These are phyloP conservation scores for Penicillium occitanis DNA, from an alignment of 2,329 filamentous ascomycete species.

Conservation along the genomic window DNA sequence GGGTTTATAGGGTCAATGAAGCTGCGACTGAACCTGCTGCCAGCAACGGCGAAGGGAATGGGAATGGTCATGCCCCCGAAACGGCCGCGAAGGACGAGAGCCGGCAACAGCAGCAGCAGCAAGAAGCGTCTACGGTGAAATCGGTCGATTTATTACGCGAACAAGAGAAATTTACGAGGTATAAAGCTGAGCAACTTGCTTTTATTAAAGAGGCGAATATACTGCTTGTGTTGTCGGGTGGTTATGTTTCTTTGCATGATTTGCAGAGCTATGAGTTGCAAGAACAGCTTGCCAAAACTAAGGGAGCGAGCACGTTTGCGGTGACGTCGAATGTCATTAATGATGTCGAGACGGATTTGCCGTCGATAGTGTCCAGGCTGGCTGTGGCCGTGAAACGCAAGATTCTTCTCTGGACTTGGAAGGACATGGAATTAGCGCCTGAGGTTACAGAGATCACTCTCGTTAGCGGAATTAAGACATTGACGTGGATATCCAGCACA, in stretches of 20 bases:
- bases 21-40: constrained; percentile 26
- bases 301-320: constrained; percentile 85
- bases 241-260: constrained; percentile 85
- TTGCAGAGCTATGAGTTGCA: constrained; percentile 78
- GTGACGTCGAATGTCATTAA: constrained; percentile 95
- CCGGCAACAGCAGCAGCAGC: constrained; percentile 15
- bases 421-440: constrained; percentile 79
- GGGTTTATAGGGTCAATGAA: constrained; percentile 89
- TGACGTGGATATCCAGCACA: constrained; percentile 88
- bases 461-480: constrained; percentile 77
- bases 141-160: constrained; percentile 85
- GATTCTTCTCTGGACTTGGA: constrained; percentile 90
- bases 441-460: constrained; percentile 76
- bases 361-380: constrained; percentile 85
- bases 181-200: constrained; percentile 88
- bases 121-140: constrained; percentile 38
- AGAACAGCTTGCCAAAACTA: constrained; percentile 77
- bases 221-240: constrained; percentile 86
- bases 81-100: constrained; percentile 20
- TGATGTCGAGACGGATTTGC: constrained; percentile 80
- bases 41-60: constrained; percentile 23
- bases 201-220: constrained; percentile 94
- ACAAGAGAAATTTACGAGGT: constrained; percentile 87
- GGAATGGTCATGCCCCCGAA: constrained; percentile 23
- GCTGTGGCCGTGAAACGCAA: constrained; percentile 92